Conservation (phyloP, 257 asterid species). For the Jaltomata sinuosa region DNA sequence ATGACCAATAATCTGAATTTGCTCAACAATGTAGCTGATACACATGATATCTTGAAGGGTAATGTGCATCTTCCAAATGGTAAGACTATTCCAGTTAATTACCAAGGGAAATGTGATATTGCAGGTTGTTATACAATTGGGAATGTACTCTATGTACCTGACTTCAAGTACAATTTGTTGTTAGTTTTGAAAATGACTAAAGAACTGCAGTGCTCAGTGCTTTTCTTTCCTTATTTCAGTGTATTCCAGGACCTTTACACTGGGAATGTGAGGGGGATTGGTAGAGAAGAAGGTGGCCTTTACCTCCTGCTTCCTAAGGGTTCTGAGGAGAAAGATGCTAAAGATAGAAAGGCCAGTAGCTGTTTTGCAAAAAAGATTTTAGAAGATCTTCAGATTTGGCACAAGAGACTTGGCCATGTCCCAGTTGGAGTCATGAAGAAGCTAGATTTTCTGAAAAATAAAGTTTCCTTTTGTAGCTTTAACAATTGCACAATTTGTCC, state of each 20-base stretch:
- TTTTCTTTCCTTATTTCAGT: neutral
- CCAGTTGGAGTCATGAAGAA: neutral
- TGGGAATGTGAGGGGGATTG: neutral
- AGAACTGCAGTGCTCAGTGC: neutral
- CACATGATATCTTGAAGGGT: too few species aligned
- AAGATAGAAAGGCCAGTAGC: rapidly evolving
- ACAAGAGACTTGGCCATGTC: neutral
- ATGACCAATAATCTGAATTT: neutral
- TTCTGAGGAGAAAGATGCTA: neutral
- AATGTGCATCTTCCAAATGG: neutral
- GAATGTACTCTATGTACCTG: neutral
- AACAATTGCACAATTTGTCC: neutral
- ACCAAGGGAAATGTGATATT: neutral
- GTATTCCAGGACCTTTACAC: neutral
- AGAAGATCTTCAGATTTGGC: neutral
- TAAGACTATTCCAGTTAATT: neutral
- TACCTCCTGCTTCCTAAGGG: neutral
- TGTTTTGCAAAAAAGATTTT: neutral
- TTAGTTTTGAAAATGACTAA: neutral
- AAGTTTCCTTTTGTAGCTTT: neutral
- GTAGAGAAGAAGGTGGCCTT: neutral
- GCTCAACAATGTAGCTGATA: neutral
- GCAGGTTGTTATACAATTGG: neutral
- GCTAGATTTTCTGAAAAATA: neutral
- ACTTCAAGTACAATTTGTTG: too few species aligned